A percentile compares a stretch with the other conserved stretches of the same genome.
phyloP scores from a whole-genome alignment of 257 asterid species.

The Coffea eugenioides region DNA sequence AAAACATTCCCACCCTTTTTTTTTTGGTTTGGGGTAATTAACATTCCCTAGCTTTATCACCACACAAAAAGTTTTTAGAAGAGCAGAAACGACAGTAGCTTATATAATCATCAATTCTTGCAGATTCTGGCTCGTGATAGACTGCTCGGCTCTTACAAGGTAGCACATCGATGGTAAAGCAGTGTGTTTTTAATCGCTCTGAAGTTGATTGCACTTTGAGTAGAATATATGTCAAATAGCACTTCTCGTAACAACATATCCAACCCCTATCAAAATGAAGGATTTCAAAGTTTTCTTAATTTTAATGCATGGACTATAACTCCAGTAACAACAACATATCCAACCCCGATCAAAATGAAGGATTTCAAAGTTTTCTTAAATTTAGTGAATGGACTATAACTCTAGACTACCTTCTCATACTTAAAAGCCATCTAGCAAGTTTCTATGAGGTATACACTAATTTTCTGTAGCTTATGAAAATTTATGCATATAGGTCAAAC shows the following conservation, averaged over 20 bases:
- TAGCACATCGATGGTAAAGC: constrained; percentile 26
- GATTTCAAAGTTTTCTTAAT: not conserved
- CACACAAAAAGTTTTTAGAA: not conserved
- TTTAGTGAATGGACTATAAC: not conserved
- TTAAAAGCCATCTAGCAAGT: constrained; percentile 2
- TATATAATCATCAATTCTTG: constrained; percentile 5
- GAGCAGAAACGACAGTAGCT: not conserved
- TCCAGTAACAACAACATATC: too few relatives aligned
- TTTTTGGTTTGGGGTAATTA: too few relatives aligned
- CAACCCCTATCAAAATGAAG: not conserved
- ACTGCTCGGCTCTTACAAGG: constrained; percentile 83
- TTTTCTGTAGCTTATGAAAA: constrained; percentile 8
- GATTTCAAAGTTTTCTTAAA: not conserved
- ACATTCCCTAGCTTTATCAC: not conserved
- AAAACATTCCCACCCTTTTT: too few relatives aligned
- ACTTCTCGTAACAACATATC: not conserved
- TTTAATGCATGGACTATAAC: not conserved
- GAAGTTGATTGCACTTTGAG: not conserved
- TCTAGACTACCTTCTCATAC: not conserved
- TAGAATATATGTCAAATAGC: constrained; percentile 1
- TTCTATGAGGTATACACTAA: not conserved
- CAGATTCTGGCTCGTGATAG: constrained; percentile 94
- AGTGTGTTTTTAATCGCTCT: constrained; percentile 9
- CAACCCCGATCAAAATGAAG: not conserved
- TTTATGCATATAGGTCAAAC: constrained; percentile 63